Base-by-base conservation (phyloP, 352 stramenopile species). In the Phytopythium litorale region DNA sequence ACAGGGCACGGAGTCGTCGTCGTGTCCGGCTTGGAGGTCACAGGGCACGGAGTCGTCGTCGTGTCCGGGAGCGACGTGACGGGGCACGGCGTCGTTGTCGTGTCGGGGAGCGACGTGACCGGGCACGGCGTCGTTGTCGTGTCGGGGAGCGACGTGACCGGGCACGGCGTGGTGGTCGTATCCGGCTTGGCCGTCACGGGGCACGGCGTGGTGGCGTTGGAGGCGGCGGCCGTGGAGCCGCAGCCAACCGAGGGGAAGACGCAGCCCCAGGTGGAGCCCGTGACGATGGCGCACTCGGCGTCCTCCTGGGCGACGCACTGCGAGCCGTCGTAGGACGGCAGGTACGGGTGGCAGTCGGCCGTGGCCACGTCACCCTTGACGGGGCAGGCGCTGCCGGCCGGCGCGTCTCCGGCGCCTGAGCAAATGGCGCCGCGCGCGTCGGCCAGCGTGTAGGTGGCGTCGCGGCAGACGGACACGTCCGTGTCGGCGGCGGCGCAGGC, bases 221-320 rank as follows among this genome's bases (percentile, higher is more conserved):
- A 32, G 21, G 21, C n/a, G 2, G 25, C 25, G 25, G 45, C 18
- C 8, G 45, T 19, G 8, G 45, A 28, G 9, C 49, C 45, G 42
- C 73, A 78, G 13, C 66, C 66, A 9, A 73, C 30, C 18, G 68
- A 73, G 18, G 70, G 71, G 62, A 81, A 63, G 19, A 77, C 70
- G 48, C 73, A 81, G 1, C 70, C 73, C 73, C 73, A 81, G 3
- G 68, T 67, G 21, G 52, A 60, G 0, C 48, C 63, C 6, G 58
- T 68, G 37, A 87, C 63, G 46, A 82, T 70, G 28, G 66, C 67
- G 50, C 78, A 90, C 58, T 75, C 63, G 13, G 73, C 69, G 60
- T 82, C 67, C 58, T 83, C 73, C 9, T 65, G 65, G 0, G 68
- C 66, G 1, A 79, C 64, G 33, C 76, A 86, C 32, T 62, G 48